Evolutionary conservation across 1,139 yeast genomes (phyloP), one percentile per base, ranked within the genome.

Genomic region (Suhomyces bolitotheri): DNA sequence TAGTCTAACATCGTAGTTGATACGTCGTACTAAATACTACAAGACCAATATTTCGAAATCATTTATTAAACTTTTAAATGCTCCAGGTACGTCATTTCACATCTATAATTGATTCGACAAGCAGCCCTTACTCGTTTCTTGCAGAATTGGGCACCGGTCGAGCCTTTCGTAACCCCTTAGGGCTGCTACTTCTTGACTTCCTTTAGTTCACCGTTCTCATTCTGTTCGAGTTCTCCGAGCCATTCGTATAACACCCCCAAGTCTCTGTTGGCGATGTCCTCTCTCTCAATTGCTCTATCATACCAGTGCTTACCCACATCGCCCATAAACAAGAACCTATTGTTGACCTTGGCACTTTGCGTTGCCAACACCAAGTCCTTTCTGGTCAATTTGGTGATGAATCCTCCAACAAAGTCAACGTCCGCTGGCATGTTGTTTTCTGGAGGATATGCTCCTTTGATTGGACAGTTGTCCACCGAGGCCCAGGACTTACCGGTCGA

Each of bases 401-500:
- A 78, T 0, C 83, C 83, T 25, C 80, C 80, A 7, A 59, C 52
- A 49, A 67, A 78, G 24, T 66, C 72, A 12, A 61, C 63, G 31
- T 74, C 76, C 19, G 75, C 66, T 1, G 83, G 82, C 43, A 70
- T 46, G 29, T 54, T 48, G 33, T 49, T 48, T 31, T 67, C 74
- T 11, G 62, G 48, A 3, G 78, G 72, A 41, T 70, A 68, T 7
- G 71, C 73, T 4, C 77, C 78, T 1, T 74, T 71, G 29, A 78
- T 78, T 2, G 83, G 83, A 53, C 78, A 75, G 54, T 78, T 78
- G 49, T 73, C 79, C 25, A 72, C 79, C 2, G 79, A 65, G 12
- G 82, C 78, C 83, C 83, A 78, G 11, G 76, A 64, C 47, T 76
- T 71, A 25, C 82, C 83, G 5, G 82, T 73, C n/a, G 80, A 73